Conservation (phyloP, 2,329 filamentous ascomycete species). For the Fusarium stilboides region DNA sequence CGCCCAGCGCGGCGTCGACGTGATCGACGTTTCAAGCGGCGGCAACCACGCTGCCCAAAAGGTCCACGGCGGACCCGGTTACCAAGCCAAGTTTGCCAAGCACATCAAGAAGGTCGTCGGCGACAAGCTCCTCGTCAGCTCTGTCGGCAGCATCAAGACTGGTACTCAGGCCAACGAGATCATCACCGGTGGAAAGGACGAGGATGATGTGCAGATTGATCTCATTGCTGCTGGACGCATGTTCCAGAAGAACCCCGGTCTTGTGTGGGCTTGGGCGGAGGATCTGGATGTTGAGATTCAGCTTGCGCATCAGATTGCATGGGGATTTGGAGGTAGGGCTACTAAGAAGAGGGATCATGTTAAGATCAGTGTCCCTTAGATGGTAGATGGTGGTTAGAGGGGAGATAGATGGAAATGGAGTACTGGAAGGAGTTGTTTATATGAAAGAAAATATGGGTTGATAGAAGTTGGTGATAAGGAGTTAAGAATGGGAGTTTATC, state of each 20-base stretch:
- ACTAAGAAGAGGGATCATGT: conserved; percentile 33
- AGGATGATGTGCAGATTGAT: conserved; percentile 63
- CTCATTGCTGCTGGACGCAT: conserved; percentile 64
- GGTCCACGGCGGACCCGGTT: conserved; percentile 72
- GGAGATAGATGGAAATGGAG: no score
- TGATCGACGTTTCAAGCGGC: conserved; percentile 80
- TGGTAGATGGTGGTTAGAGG: accelerated
- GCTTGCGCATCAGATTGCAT: conserved; percentile 68
- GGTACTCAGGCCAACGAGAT: conserved; percentile 64
- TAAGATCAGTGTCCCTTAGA: conserved; percentile 22
- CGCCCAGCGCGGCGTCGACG: conserved; percentile 77
- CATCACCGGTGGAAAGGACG: conserved; percentile 54
- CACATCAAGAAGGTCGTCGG: conserved; percentile 80
- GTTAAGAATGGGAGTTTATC: background rate
- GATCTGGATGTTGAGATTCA: conserved; percentile 64
- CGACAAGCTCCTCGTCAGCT: conserved; percentile 64
- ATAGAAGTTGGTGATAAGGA: background rate
- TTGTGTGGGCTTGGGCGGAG: conserved; percentile 70
- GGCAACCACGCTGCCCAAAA: conserved; percentile 74
- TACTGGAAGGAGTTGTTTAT: background rate
- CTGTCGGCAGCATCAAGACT: conserved; percentile 65
- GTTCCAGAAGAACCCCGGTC: conserved; percentile 72
- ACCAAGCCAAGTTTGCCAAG: conserved; percentile 80
- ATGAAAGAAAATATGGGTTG: background rate
- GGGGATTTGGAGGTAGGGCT: conserved; percentile 65